These are phyloP conservation scores for Actinidia chinensis DNA, from an alignment of 179 eudicot species.

Conservation along the genomic window DNA sequence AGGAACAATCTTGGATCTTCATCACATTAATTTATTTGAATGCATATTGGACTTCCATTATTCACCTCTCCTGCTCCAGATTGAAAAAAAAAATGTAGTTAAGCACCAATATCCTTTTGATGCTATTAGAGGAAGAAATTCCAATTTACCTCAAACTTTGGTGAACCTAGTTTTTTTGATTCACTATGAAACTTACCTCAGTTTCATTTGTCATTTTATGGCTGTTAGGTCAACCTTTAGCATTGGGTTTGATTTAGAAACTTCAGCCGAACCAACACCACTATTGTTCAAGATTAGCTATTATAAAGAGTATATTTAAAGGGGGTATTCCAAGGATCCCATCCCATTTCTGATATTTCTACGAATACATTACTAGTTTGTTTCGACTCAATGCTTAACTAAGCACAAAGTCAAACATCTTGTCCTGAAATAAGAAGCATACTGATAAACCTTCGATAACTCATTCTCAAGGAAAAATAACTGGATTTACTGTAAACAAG, in stretches of 20 bases:
- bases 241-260: too few relatives aligned
- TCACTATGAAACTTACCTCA: too few relatives aligned
- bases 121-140: background rate
- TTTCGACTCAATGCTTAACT: background rate
- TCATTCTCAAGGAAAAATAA: background rate
- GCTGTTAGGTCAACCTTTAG: too few relatives aligned
- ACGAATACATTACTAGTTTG: background rate
- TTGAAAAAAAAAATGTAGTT: background rate
- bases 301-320: background rate
- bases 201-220: too few relatives aligned
- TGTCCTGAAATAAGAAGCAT: background rate
- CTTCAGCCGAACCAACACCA: too few relatives aligned
- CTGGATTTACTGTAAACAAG: too few relatives aligned
- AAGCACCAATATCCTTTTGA: background rate
- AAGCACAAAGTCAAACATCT: background rate
- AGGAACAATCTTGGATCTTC: too few relatives aligned
- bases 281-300: too few relatives aligned
- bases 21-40: too few relatives aligned
- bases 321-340: background rate
- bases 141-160: background rate
- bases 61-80: background rate
- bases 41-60: background rate
- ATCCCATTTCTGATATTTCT: background rate
- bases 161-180: background rate
- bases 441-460: background rate